Base-by-base conservation (phyloP, 2,329 filamentous ascomycete species). In the Sporothrix variecibatus region DNA sequence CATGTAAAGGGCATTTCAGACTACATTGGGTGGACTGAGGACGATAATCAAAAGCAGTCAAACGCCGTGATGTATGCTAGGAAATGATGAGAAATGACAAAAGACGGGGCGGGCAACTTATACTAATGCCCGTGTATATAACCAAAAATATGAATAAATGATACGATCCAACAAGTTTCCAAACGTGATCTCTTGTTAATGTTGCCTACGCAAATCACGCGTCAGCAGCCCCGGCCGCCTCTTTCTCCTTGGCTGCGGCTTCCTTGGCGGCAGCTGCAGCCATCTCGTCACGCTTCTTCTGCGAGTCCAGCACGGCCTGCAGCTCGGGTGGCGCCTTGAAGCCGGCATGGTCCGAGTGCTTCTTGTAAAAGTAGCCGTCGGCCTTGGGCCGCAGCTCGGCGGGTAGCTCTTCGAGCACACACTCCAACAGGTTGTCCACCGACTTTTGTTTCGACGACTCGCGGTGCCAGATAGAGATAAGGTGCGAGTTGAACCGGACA, bases 381-480 rank as follows among this genome's bases (percentile, higher is more conserved):
- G 88, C 80, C 84, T 92, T 92, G 53, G 94, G 94, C 74, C 86
- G 86, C 77, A 97, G 84, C 80, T 96, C 93, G 0, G 87, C 84
- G 6, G 92, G 92, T 40, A 98, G 85, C 77, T 93, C 89, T 71
- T 91, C 88, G 67, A 97, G 85, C 71, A 97, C 91, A 67, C 90
- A 92, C 76, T 89, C 85, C 68, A 95, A 87, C 75, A 98, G 87
- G 76, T 86, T 89, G 80, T 95, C 90, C 78, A 96, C 89, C 6
- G 94, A 96, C 78, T 89, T 90, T 80, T 93, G 87, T 83, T 96
- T 94, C 75, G 90, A 91, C 28, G 91, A 91, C 80, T 97, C 93
- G 76, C 96, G 93, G 84, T 97, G 96, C 95, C 95, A 98, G 80
- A 98, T 89, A 78, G 93, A 93, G 81, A 98, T 92, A 78, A 97